Percentiles rank a stretch among this genome's conserved stretches.
Conservation (phyloP, 2,329 filamentous ascomycete species). For the Pyricularia grisea region DNA sequence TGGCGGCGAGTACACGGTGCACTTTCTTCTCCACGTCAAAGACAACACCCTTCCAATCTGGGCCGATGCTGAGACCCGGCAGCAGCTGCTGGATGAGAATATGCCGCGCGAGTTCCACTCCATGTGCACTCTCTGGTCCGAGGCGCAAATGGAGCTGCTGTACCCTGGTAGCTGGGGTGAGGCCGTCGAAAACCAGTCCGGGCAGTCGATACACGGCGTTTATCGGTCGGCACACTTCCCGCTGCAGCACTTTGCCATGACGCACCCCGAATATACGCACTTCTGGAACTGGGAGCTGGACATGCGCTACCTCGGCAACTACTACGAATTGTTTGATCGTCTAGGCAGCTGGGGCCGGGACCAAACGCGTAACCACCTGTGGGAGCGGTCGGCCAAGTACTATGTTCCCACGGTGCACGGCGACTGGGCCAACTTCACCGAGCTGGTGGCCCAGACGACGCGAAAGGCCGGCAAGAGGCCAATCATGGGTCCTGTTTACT, state of each 20-base stretch:
- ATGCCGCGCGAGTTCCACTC: constrained; percentile 70
- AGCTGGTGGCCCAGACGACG: constrained; percentile 53
- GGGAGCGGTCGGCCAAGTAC: constrained; percentile 70
- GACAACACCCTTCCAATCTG: constrained; percentile 72
- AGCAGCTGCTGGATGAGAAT: constrained; percentile 57
- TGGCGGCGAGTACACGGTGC: constrained; percentile 72
- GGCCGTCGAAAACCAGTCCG: constrained; percentile 48
- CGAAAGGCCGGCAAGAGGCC: constrained; percentile 38
- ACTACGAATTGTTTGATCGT: constrained; percentile 64
- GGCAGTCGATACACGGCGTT: constrained; percentile 55
- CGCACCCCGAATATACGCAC: constrained; percentile 55
- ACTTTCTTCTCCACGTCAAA: constrained; percentile 79
- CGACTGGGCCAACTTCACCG: constrained; percentile 61
- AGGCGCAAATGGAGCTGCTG: constrained; percentile 71
- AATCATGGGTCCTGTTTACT: constrained; percentile 59
- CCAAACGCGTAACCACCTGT: constrained; percentile 63
- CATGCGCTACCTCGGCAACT: constrained; percentile 54
- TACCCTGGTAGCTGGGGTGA: constrained; percentile 65
- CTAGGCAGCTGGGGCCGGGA: constrained; percentile 56
- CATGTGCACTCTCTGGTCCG: constrained; percentile 76
- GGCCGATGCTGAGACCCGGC: constrained; percentile 66
- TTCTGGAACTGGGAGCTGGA: constrained; percentile 68
- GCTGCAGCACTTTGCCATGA: constrained; percentile 53
- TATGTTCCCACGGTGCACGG: constrained; percentile 66
- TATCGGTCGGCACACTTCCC: constrained; percentile 57